Conservation (phyloP, 2,329 filamentous ascomycete genomes). For the Paracoccidioides lutzii region DNA sequence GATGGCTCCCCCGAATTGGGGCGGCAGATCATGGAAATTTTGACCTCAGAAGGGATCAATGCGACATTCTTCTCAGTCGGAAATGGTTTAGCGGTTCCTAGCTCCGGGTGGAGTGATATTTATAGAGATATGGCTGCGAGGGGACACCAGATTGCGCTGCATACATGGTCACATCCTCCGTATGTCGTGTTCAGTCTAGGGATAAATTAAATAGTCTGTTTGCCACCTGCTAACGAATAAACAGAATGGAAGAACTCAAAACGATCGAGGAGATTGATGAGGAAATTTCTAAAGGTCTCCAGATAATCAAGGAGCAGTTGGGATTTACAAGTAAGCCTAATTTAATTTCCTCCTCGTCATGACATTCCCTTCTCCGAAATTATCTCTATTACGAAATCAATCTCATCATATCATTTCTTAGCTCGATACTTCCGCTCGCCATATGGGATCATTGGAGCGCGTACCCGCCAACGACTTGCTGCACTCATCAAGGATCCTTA, state of each 20-base stretch:
- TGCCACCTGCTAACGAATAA: background rate
- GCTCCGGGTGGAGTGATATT: conserved; percentile 49
- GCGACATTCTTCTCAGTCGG: conserved; percentile 63
- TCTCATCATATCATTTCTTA: conserved; percentile 13
- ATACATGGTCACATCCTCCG: conserved; percentile 58
- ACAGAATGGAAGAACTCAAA: conserved; percentile 27
- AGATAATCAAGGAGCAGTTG: conserved; percentile 20
- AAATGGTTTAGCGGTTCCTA: conserved; percentile 44
- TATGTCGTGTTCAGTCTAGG: conserved; percentile 10
- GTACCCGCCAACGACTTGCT: conserved; percentile 51
- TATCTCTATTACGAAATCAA: background rate
- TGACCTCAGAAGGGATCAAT: conserved; percentile 48
- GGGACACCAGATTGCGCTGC: conserved; percentile 56
- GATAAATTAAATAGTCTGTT: background rate
- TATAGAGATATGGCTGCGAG: conserved; percentile 50
- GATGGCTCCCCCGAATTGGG: conserved; percentile 51
- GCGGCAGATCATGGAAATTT: conserved; percentile 47
- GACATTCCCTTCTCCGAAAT: background rate
- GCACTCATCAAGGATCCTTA: conserved; percentile 40
- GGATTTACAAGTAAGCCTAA: conserved; percentile 22
- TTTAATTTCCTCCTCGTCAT: background rate
- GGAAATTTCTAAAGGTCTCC: conserved; percentile 24
- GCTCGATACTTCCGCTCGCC: conserved; percentile 54
- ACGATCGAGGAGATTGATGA: conserved; percentile 23
- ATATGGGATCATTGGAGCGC: conserved; percentile 54